phyloP scores from a whole-genome alignment of 1,139 yeast species.

The Pichia cactophila region DNA sequence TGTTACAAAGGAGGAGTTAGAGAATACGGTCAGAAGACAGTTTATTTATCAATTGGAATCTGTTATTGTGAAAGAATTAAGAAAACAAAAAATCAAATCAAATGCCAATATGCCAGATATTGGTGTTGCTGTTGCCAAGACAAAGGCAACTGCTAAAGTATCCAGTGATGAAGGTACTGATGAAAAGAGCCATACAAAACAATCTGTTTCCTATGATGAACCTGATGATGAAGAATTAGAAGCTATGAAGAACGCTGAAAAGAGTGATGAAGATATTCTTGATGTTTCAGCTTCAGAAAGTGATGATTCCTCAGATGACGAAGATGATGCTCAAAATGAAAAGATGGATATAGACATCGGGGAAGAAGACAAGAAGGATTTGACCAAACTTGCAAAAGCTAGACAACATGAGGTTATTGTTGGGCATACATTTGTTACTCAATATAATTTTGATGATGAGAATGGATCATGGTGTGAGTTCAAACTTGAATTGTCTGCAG shows the following conservation, averaged over 20 bases:
- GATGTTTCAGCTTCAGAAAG: slow-evolving; percentile 35
- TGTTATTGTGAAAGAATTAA: slow-evolving; percentile 71
- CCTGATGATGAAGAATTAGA: slow-evolving; percentile 93
- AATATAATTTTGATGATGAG: slow-evolving; percentile 84
- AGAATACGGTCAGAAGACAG: slow-evolving; percentile 51
- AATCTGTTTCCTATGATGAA: slow-evolving; percentile 86
- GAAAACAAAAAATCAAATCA: slow-evolving; percentile 57
- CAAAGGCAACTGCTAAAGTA: slow-evolving; percentile 33
- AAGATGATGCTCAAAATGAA: slow-evolving; percentile 28
- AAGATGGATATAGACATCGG: slow-evolving; percentile 9
- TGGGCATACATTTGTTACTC: slow-evolving; percentile 62
- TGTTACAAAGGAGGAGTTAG: slow-evolving; percentile 72
- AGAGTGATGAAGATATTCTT: slow-evolving; percentile 52
- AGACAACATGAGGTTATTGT: slow-evolving; percentile 80
- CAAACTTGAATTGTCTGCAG: slow-evolving; percentile 74
- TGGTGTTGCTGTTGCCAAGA: slow-evolving; percentile 65
- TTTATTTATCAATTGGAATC: slow-evolving; percentile 68
- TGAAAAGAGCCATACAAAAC: slow-evolving; percentile 56
- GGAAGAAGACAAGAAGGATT: slow-evolving; percentile 11
- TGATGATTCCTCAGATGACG: slow-evolving; percentile 35
- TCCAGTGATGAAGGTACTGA: slow-evolving; percentile 59
- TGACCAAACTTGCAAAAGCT: slow-evolving; percentile 62
- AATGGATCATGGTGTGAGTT: slow-evolving; percentile 92
- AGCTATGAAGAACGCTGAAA: slow-evolving; percentile 76
- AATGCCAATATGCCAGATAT: slow-evolving; percentile 47